Evolutionary conservation across 2,329 filamentous ascomycete genomes (phyloP).

Genomic region (Sporothrix euskadiensis): DNA sequence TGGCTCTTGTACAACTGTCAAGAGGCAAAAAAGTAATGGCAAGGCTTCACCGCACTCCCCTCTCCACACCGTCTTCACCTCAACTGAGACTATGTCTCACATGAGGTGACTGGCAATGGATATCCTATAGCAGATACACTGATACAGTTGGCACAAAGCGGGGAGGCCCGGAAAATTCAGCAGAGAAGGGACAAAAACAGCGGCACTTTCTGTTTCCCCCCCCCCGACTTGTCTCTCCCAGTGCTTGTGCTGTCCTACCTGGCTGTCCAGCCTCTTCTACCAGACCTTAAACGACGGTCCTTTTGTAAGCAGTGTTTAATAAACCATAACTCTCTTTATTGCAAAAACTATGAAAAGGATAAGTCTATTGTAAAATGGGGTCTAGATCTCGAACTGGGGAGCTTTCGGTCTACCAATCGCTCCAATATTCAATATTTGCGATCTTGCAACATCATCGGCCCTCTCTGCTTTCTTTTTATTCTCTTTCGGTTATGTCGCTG

Average conservation of each 20-base stretch:
- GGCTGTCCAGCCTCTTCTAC: background rate
- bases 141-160: background rate
- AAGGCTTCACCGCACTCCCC: background rate
- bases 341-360: no score
- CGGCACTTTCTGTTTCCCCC: background rate
- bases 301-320: no score
- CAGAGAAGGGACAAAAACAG: background rate
- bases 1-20: background rate
- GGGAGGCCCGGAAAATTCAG: background rate
- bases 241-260: background rate
- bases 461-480: background rate
- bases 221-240: background rate
- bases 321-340: no score
- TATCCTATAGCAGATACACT: background rate
- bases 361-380: no score
- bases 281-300: background rate
- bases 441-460: background rate
- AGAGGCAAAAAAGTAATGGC: background rate
- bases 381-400: no score
- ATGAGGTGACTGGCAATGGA: background rate
- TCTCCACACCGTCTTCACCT: background rate
- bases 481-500: background rate
- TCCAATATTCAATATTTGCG: background rate
- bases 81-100: conserved; percentile 7
- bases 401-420: background rate